phyloP scores from a whole-genome alignment of 345 rosid species.

The Rhodamnia rubescens region DNA sequence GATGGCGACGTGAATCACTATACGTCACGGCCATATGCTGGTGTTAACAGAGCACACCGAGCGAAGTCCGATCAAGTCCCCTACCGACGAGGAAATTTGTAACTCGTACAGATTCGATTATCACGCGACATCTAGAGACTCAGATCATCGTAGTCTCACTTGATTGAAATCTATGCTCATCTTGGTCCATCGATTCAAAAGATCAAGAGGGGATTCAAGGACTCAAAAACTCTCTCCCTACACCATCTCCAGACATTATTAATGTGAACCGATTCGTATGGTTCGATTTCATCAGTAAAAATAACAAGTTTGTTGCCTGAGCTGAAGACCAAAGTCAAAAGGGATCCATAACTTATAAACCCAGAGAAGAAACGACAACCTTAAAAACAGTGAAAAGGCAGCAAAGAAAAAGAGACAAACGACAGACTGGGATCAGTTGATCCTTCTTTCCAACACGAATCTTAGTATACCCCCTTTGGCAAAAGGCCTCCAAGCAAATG shows the following conservation, averaged over 20 bases:
- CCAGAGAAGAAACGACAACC: not conserved
- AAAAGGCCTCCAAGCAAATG: not conserved
- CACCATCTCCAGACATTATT: not conserved
- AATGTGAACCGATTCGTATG: not conserved
- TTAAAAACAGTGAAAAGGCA: not conserved
- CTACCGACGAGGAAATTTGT: no score
- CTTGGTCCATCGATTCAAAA: not conserved
- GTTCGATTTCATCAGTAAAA: not conserved
- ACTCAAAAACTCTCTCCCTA: not conserved
- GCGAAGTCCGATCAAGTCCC: no score
- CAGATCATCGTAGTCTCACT: not conserved
- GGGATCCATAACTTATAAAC: not conserved
- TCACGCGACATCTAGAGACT: not conserved
- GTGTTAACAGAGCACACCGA: no score
- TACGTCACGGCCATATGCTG: no score
- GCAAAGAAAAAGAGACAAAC: not conserved
- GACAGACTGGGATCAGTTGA: not conserved
- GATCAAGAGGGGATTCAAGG: not conserved
- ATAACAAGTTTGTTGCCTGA: not conserved
- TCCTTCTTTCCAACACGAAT: not conserved
- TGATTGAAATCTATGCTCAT: not conserved
- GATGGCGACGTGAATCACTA: no score
- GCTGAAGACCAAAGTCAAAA: not conserved
- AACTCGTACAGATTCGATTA: not conserved
- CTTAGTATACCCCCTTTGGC: not conserved